Evolutionary conservation across 192 early-diverging fungal genomes (phyloP), one percentile per base, ranked within the genome.

Genomic region (Rhizophagus clarus): DNA sequence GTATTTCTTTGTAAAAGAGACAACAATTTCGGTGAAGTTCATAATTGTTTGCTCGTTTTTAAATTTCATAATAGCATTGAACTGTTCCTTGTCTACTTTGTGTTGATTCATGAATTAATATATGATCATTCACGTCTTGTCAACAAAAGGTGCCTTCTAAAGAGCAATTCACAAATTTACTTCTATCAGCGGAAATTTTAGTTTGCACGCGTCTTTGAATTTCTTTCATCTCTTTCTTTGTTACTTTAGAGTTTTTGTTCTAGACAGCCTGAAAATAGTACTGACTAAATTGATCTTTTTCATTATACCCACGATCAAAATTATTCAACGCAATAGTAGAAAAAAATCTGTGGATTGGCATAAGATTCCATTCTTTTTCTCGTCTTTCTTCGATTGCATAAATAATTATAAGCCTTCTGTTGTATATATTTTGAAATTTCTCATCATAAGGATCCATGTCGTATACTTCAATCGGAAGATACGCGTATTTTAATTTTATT

Each of bases 31-130:
- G 56, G 85, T 87, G n/a, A 12, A 0, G 12, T 84, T 72, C 68
- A 91, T 76, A 12, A 28, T 26, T 77, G 71, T 76, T 76, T 49
- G 29, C 67, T 73, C 61, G 31, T 83, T 82, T 40, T 69, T 69
- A 60, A 99, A 81, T 80, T 97, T 95, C 83, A 94, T 70, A 63
- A 99, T 88, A 0, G 91, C 82, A n/a, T 98, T 96, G 84, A 92
- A 92, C 80, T 95, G 91, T 51, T 98, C 97, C 79, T 92, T 92
- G 77, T 83, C 93, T 69, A 99, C 83, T 70, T 93, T 96, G 84
- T 99, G 98, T 17, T 90, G 89, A 80, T 99, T 96, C 95, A 99
- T 32, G 96, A 8, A 88, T 82, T n/a, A n/a, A n/a, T 11, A 92
- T 78, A 34, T 98, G 93, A n/a, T 96, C 84, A 5, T 84, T 82